These are phyloP conservation scores for Pilaira anomala DNA, from an alignment of 192 early-diverging fungal genomes.

Conservation along the genomic window DNA sequence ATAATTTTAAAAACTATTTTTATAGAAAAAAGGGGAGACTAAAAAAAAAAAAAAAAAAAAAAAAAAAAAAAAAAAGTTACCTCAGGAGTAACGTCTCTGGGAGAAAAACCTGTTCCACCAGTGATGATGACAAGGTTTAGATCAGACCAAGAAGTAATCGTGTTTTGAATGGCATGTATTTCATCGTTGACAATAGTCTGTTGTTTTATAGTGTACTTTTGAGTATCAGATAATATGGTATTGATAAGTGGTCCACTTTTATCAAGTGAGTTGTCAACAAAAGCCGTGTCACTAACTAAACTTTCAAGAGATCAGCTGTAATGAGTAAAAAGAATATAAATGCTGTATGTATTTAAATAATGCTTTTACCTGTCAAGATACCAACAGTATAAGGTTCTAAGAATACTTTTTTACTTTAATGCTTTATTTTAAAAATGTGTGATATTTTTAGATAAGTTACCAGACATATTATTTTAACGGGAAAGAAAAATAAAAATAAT, in stretches of 20 bases:
- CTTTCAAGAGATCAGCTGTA: neutral
- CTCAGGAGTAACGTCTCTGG: slow-evolving; percentile 85
- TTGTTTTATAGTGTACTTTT: slow-evolving; percentile 40
- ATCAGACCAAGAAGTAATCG: slow-evolving; percentile 50
- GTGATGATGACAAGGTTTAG: slow-evolving; percentile 75
- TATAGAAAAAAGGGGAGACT: neutral
- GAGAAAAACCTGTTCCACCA: slow-evolving; percentile 92
- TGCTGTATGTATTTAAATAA: no score
- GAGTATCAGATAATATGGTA: slow-evolving; percentile 28
- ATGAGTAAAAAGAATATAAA: no score
- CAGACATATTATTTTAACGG: no score
- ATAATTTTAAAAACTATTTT: neutral
- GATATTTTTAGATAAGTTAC: neutral
- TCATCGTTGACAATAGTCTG: slow-evolving; percentile 51
- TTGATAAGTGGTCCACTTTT: slow-evolving; percentile 63
- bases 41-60: no score
- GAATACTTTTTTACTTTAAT: neutral
- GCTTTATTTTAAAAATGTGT: neutral
- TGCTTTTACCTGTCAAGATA: slow-evolving; percentile 10
- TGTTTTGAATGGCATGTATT: slow-evolving; percentile 45
- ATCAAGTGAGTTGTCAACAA: slow-evolving; percentile 47
- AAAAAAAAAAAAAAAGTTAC: slow-evolving; percentile 43
- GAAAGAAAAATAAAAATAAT: neutral
- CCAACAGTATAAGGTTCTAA: slow-evolving; percentile 2
- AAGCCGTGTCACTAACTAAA: slow-evolving; percentile 62